phyloP scores from a whole-genome alignment of 2,329 filamentous ascomycete species.

The Monilinia vaccinii-corymbosi region DNA sequence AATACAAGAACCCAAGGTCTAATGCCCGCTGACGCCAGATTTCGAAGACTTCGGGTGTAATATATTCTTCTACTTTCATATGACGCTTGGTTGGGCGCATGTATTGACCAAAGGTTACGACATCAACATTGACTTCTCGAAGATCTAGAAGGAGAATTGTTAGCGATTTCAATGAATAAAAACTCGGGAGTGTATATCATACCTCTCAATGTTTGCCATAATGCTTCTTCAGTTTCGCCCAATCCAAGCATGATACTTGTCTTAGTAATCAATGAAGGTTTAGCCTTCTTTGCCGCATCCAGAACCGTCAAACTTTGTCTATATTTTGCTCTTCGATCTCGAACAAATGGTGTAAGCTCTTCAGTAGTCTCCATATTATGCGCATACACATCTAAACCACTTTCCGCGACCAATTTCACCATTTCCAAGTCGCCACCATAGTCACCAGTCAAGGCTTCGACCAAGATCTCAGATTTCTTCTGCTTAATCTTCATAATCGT shows the following conservation, averaged over 20 bases:
- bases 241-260: constrained; percentile 95
- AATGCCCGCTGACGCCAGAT: constrained; percentile 82
- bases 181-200: constrained; percentile 21
- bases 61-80: constrained; percentile 92
- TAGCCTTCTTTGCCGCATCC: constrained; percentile 69
- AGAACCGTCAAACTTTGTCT: constrained; percentile 75
- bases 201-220: constrained; percentile 69
- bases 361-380: constrained; percentile 97
- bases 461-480: constrained; percentile 66
- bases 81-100: constrained; percentile 98
- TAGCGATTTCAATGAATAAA: constrained; percentile 1
- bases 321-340: constrained; percentile 85
- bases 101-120: constrained; percentile 99
- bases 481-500: constrained; percentile 91
- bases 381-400: constrained; percentile 89
- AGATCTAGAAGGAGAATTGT: constrained; percentile 48
- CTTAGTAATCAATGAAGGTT: constrained; percentile 82
- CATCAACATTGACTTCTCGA: constrained; percentile 72
- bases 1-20: constrained; percentile 95
- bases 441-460: constrained; percentile 82
- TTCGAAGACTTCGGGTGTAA: constrained; percentile 86
- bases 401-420: constrained; percentile 75
- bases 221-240: constrained; percentile 81
- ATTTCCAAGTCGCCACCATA: constrained; percentile 79
- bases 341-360: constrained; percentile 77